Evolutionary conservation across 148 eudicot species (phyloP), one percentile per base, ranked within the genome.

Genomic region (Vaccinium corymbosum): DNA sequence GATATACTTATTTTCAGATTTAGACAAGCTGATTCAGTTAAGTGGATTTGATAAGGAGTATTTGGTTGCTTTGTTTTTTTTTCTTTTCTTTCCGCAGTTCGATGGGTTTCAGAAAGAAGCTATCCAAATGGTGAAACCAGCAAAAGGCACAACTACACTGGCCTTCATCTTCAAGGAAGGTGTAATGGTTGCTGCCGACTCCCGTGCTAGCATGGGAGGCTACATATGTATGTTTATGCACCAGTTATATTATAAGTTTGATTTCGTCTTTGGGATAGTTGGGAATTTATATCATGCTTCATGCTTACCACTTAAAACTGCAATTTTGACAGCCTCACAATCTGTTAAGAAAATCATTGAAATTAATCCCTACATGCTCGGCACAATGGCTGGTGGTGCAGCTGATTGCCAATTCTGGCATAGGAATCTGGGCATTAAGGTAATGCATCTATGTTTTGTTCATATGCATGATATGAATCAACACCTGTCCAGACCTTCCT

Each of bases 131-230:
- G 95, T 93, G 89, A 95, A 95, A 85, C 99, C 94, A 11, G 98
- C 96, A 15, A 97, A 89, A 93, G 98, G 99, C 70, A 97, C 98
- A 16, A 97, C 98, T 3, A 97, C 95, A 25, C 91, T 94, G 70
- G 98, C 99, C 75, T 96, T 96, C 85, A 94, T 94, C 68, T 94
- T 96, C 85, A 97, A 94, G 80, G 94, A 91, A 19, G 99, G 99
- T 86, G 99, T 97, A 75, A 97, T 95, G 86, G 98, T 97, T 83
- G 99, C 99, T 85, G 99, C 98, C 72, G 98, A 97, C 90, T 97
- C 98, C 72, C 92, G 99, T 79, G 98, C 99, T n/a, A 97, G 99
- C 98, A 97, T 97, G 96, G 99, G 99, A 88, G 99, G 98, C 88
- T 95, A 97, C 78, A 97, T 97, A 86, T 97, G 99, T 97, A 68